Percentiles rank a stretch among this genome's conserved stretches.
phyloP scores from a whole-genome alignment of 495 filamentous ascomycete genomes.

The Mytilinidion resinicola region DNA sequence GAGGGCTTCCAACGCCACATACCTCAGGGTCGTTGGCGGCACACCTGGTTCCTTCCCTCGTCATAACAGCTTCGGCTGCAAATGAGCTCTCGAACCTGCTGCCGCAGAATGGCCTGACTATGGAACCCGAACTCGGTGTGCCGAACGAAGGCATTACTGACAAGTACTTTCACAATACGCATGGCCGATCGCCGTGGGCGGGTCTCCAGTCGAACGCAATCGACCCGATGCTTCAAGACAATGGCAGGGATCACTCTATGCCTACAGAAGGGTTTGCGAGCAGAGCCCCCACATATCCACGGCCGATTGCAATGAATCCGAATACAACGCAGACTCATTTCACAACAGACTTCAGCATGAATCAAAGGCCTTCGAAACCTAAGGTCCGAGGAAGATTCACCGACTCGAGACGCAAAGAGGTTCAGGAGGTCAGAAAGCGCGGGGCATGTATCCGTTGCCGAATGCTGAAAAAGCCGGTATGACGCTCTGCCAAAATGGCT shows the following conservation, averaged over 20 bases:
- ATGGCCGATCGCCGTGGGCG: constrained; percentile 12
- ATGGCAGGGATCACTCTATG: constrained; percentile 7
- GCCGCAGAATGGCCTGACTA: constrained; percentile 35
- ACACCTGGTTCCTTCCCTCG: constrained; percentile 25
- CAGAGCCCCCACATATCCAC: constrained; percentile 41
- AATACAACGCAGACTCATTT: constrained; percentile 51
- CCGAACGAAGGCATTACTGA: constrained; percentile 26
- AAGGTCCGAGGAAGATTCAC: constrained; percentile 65
- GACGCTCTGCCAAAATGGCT: too few species aligned
- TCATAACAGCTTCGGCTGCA: constrained; percentile 41
- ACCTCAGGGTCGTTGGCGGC: constrained; percentile 15
- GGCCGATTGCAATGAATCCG: constrained; percentile 52
- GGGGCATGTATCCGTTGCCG: constrained; percentile 83
- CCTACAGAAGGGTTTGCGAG: constrained; percentile 15
- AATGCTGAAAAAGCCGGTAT: constrained; percentile 70
- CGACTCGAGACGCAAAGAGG: constrained; percentile 62
- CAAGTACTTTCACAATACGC: constrained; percentile 26
- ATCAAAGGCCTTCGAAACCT: constrained; percentile 40
- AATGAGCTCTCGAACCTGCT: constrained; percentile 38
- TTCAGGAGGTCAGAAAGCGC: constrained; percentile 70
- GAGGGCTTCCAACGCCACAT: constrained; percentile 9
- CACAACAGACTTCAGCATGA: constrained; percentile 49
- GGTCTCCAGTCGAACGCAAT: constrained; percentile 13
- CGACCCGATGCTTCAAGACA: constrained; percentile 31
- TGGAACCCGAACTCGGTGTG: constrained; percentile 30